A percentile compares a stretch with the other conserved stretches of the same genome.
Conservation (phyloP, 2,329 filamentous ascomycete species). For the Capronia coronata region DNA sequence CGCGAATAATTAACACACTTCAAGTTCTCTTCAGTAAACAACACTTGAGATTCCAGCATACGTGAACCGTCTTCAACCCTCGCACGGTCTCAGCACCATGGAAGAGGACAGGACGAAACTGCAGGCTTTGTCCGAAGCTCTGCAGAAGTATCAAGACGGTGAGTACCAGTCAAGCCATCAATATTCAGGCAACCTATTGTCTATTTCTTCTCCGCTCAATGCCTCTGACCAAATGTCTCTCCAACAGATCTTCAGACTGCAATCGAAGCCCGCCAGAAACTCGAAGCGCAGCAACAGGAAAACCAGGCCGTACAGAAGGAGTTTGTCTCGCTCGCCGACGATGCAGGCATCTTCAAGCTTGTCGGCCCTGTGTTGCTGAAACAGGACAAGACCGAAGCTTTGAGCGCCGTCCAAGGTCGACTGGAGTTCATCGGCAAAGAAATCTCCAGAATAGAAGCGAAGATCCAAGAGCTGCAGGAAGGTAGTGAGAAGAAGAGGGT, state of each 20-base stretch:
- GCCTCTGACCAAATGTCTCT: not conserved
- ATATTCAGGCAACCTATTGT: not conserved
- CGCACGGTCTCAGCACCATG: too few species aligned
- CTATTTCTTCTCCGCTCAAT: conserved; percentile 1
- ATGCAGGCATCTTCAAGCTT: conserved; percentile 91
- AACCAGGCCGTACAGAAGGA: conserved; percentile 78
- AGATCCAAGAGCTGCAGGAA: conserved; percentile 58
- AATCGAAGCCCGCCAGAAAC: conserved; percentile 75
- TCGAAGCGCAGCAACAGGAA: conserved; percentile 88
- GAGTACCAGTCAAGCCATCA: conserved; percentile 21
- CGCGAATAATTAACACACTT: conserved; percentile 9
- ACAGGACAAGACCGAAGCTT: conserved; percentile 85
- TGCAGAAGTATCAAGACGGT: conserved; percentile 80
- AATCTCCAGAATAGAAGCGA: conserved; percentile 64
- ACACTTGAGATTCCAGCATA: too few species aligned
- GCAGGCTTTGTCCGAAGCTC: conserved; percentile 79
- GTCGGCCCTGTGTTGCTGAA: conserved; percentile 88
- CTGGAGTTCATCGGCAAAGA: conserved; percentile 90
- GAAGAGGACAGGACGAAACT: conserved; percentile 63
- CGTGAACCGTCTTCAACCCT: too few species aligned
- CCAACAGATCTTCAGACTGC: conserved; percentile 68
- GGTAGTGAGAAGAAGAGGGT: conserved; percentile 60
- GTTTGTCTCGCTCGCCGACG: conserved; percentile 70
- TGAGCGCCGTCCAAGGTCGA: conserved; percentile 82
- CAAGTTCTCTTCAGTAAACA: not conserved